A percentile compares a stretch with the other conserved stretches of the same genome.
Conservation (phyloP, 345 rosid species). For the Aquilaria malaccensis region DNA sequence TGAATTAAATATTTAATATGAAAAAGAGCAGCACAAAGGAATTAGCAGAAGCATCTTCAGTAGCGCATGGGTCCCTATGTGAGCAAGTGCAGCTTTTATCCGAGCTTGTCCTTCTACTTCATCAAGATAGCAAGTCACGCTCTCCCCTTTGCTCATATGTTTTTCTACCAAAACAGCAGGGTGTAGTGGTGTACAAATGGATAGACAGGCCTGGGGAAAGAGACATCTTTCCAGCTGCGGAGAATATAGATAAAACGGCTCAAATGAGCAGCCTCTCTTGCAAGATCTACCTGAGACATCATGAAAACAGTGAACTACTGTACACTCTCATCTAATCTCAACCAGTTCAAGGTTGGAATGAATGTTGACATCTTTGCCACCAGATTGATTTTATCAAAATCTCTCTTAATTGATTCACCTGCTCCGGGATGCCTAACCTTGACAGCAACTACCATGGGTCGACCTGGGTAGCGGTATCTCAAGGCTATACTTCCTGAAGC, state of each 20-base stretch:
- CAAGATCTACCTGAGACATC: conserved; percentile 97
- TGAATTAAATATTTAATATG: background rate
- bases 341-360: conserved; percentile 73
- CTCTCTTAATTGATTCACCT: conserved; percentile 75
- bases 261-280: conserved; percentile 91
- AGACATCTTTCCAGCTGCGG: conserved; percentile 80
- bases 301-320: conserved; percentile 79
- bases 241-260: conserved; percentile 81
- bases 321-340: conserved; percentile 24
- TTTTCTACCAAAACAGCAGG: conserved; percentile 89
- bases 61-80: conserved; percentile 84
- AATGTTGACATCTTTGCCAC: conserved; percentile 55
- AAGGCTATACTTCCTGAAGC: conserved; percentile 95
- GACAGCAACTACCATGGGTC: conserved; percentile 69
- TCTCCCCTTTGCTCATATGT: conserved; percentile 81
- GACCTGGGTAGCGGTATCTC: conserved; percentile 65
- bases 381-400: conserved; percentile 62
- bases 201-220: conserved; percentile 85
- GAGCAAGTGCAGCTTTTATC: conserved; percentile 70
- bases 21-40: too few species aligned
- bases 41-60: conserved; percentile 88
- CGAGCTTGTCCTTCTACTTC: conserved; percentile 55
- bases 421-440: conserved; percentile 98
- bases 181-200: conserved; percentile 54
- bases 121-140: conserved; percentile 74